These are phyloP conservation scores for Pseudohyphozyma bogoriensis DNA, from an alignment of 768 basidiomycete species.

Conservation along the genomic window DNA sequence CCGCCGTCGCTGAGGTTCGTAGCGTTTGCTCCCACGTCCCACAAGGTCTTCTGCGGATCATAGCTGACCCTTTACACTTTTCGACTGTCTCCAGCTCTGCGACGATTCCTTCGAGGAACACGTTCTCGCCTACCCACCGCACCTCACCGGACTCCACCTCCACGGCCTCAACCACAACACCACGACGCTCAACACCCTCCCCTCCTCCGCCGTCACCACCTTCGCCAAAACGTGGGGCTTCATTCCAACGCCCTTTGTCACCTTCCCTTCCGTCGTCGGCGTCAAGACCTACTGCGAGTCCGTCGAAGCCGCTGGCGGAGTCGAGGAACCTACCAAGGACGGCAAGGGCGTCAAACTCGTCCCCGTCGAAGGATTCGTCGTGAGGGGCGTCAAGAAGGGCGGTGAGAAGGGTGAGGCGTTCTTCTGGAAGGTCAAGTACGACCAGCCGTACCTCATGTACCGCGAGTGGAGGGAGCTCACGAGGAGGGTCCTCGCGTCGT, in stretches of 20 bases:
- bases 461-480: conserved; percentile 95
- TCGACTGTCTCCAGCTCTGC: conserved; percentile 77
- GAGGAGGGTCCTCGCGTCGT: conserved; percentile 20
- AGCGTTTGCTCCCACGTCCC: neutral
- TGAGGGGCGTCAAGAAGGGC: conserved; percentile 49
- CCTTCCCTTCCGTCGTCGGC: conserved; percentile 52
- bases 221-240: conserved; percentile 91
- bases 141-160: conserved; percentile 79
- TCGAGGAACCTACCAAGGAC: conserved; percentile 61
- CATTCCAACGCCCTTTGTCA: conserved; percentile 58
- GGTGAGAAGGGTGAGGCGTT: conserved; percentile 49
- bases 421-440: conserved; percentile 99
- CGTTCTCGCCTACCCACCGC: conserved; percentile 69
- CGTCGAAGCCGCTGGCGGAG: conserved; percentile 52
- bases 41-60: too few relatives aligned
- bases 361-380: conserved; percentile 85
- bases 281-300: conserved; percentile 64
- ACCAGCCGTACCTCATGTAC: conserved; percentile 98
- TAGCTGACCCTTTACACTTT: neutral
- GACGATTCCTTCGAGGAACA: conserved; percentile 97
- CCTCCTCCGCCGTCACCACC: conserved; percentile 54
- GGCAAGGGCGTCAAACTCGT: conserved; percentile 51
- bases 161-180: conserved; percentile 76
- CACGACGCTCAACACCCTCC: conserved; percentile 58
- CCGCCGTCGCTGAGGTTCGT: conserved; percentile 79